phyloP scores from a whole-genome alignment of 75 land plant species.

The Cunninghamia lanceolata region DNA sequence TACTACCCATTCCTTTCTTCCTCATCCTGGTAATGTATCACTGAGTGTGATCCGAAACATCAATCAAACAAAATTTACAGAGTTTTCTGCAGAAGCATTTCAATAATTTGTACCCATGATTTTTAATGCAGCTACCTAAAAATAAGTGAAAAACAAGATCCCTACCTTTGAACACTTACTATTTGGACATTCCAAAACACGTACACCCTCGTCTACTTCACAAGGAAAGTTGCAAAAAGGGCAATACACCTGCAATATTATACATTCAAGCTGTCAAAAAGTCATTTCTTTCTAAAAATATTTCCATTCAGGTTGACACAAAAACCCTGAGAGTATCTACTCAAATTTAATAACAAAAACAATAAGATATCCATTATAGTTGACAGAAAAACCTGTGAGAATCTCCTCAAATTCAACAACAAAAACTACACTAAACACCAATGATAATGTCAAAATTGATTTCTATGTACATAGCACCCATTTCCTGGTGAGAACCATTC shows the following conservation, averaged over 20 bases:
- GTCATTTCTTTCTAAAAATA: background rate
- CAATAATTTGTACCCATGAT: background rate
- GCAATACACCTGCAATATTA: slow-evolving; percentile 23
- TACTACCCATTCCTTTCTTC: background rate
- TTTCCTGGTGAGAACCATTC: background rate
- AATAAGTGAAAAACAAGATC: background rate
- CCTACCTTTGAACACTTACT: slow-evolving; percentile 19
- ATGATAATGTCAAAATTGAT: too few species aligned
- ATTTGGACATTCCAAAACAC: slow-evolving; percentile 32
- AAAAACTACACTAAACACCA: background rate
- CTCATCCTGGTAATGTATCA: too few species aligned
- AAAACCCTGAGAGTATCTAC: background rate
- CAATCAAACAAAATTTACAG: too few species aligned
- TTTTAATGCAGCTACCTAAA: background rate
- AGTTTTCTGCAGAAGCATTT: too few species aligned
- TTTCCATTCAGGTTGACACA: background rate
- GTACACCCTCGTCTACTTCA: slow-evolving; percentile 30
- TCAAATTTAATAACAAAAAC: background rate
- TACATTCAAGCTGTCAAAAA: background rate
- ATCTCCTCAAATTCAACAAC: too few species aligned
- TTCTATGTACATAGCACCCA: too few species aligned
- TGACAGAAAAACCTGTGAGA: background rate
- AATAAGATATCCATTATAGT: background rate
- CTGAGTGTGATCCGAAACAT: too few species aligned
- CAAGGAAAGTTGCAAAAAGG: slow-evolving; percentile 39